Conservation (phyloP, 768 basidiomycete species). For the Trametes villosa region DNA sequence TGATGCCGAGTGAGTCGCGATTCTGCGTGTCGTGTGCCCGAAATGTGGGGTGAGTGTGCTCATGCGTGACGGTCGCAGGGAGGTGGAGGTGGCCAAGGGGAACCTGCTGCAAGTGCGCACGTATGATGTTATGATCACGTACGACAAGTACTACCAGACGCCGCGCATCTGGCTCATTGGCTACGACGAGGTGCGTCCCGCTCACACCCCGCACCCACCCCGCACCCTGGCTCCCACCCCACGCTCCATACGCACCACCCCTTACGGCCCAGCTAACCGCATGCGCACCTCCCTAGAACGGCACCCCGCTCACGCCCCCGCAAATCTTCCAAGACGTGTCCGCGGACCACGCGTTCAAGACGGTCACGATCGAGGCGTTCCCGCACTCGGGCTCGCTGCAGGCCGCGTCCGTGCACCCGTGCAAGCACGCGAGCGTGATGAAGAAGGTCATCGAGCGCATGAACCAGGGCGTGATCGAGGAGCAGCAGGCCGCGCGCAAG, state of each 20-base stretch:
- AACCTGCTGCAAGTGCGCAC: conserved; percentile 95
- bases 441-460: conserved; percentile 99
- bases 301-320: conserved; percentile 81
- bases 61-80: conserved; percentile 41
- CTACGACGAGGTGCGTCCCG: conserved; percentile 84
- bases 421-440: conserved; percentile 99
- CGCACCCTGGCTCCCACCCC: neutral
- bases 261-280: neutral
- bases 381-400: conserved; percentile 88
- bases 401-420: conserved; percentile 94
- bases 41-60: neutral
- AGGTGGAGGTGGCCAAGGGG: conserved; percentile 68
- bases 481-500: conserved; percentile 75
- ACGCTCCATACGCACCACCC: neutral
- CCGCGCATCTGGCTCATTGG: conserved; percentile 97
- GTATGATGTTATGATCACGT: conserved; percentile 99
- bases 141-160: conserved; percentile 99
- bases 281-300: conserved; percentile 58
- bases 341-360: conserved; percentile 96
- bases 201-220: neutral
- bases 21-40: neutral
- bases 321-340: conserved; percentile 98
- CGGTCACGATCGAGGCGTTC: conserved; percentile 97
- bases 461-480: conserved; percentile 86
- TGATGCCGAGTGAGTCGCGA: conserved; percentile 52